Conservation (phyloP, 2,329 filamentous ascomycete species). For the Sphaerulina musiva region DNA sequence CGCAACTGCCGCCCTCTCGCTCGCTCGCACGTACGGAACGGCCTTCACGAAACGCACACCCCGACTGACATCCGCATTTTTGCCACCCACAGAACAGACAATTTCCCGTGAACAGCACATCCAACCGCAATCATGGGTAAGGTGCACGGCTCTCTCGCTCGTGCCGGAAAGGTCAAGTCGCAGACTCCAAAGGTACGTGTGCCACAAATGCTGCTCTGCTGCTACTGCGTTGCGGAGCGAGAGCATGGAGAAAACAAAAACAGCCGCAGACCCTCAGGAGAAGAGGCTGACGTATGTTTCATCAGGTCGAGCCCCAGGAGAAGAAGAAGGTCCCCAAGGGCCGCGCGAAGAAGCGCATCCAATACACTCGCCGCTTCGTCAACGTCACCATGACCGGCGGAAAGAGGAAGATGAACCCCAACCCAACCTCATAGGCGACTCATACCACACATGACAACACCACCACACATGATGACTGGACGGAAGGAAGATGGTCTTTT, state of each 20-base stretch:
- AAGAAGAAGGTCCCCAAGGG: constrained; percentile 97
- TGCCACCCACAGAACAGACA: constrained; percentile 22
- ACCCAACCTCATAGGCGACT: constrained; percentile 59
- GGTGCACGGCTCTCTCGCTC: constrained; percentile 88
- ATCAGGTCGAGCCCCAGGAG: constrained; percentile 83
- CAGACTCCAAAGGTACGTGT: constrained; percentile 74
- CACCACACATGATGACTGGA: constrained; percentile 4
- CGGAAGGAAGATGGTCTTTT: constrained; percentile 1
- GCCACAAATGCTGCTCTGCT: constrained; percentile 29
- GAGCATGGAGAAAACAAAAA: neutral
- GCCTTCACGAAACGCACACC: constrained; percentile 3
- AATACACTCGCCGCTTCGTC: constrained; percentile 95
- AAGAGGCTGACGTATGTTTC: constrained; percentile 12
- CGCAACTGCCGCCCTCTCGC: neutral
- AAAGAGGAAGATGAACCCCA: constrained; percentile 98
- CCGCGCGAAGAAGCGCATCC: constrained; percentile 92
- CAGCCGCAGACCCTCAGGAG: constrained; percentile 1
- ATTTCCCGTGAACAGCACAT: constrained; percentile 12
- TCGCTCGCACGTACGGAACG: constrained; percentile 1
- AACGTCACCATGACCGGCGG: constrained; percentile 96
- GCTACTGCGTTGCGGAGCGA: neutral
- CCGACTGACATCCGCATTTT: constrained; percentile 11
- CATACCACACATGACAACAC: neutral
- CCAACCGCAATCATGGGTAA: constrained; percentile 69
- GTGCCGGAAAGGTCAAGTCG: constrained; percentile 98